A percentile compares a stretch with the other conserved stretches of the same genome.
Evolutionary conservation across 2,329 filamentous ascomycete species (phyloP).

Genomic region (Calonectria pseudoturangicola): DNA sequence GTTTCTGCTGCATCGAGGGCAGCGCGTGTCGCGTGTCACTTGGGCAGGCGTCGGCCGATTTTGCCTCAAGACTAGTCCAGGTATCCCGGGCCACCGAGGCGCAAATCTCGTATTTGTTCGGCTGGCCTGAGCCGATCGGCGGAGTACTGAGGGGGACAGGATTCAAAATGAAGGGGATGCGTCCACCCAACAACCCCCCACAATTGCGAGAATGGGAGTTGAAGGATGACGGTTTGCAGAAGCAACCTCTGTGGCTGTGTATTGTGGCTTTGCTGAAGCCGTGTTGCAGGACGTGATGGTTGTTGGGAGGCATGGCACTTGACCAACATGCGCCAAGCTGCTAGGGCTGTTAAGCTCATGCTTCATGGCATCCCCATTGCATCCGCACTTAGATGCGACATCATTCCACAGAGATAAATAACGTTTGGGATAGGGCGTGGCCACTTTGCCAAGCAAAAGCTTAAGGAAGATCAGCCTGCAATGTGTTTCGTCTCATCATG

Average conservation of each 20-base stretch:
- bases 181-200: neutral
- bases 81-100: neutral
- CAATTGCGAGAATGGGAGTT: neutral
- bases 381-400: neutral
- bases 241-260: neutral
- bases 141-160: neutral
- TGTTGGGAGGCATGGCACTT: too few relatives aligned
- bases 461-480: neutral
- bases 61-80: neutral
- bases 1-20: slow-evolving; percentile 45
- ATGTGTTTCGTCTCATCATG: slow-evolving; percentile 12
- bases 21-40: neutral
- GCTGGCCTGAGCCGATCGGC: slow-evolving; percentile 8
- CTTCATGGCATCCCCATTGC: slow-evolving; percentile 3
- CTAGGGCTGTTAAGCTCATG: slow-evolving; percentile 1
- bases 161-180: neutral
- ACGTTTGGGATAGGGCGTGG: neutral
- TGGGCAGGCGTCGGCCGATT: neutral
- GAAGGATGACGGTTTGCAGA: neutral
- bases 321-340: slow-evolving; percentile 2
- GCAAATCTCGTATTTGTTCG: slow-evolving; percentile 2
- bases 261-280: slow-evolving; percentile 14
- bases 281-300: neutral
- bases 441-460: slow-evolving; percentile 1
- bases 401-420: slow-evolving; percentile 13